Base-by-base conservation (phyloP, 1,284 basidiomycete species). In the Cutaneotrichosporon mucoides region DNA sequence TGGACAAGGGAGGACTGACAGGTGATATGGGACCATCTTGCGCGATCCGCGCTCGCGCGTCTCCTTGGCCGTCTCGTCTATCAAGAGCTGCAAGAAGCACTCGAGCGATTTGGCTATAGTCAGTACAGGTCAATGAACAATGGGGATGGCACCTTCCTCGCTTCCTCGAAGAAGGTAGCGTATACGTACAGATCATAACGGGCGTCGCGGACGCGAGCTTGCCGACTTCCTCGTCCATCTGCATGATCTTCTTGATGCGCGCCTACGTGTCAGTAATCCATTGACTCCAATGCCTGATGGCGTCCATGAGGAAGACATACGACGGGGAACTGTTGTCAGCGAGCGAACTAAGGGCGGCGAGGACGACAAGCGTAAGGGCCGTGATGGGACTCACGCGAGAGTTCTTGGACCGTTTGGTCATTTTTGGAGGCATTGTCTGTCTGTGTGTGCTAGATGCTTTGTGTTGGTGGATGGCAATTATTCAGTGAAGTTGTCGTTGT, bases 161-260 rank as follows among this genome's bases (percentile, higher is more conserved):
- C n/a, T n/a, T n/a, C n/a, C n/a, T n/a, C n/a, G n/a, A n/a, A n/a
- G n/a, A n/a, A n/a, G n/a, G n/a, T n/a, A n/a, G n/a, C n/a, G n/a
- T n/a, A 10, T 16, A 55, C 92, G 77, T 73, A 98, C 96, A 99
- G 69, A 99, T 96, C 64, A 97, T 90, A 59, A 99, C 86, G 0
- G 96, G 96, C 5, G 95, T 97, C 12, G 92, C 94, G 73, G 93
- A 91, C 1, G 96, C 94, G 15, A 99, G 92, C 79, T 99, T 99
- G 58, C 96, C 95, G 13, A 99, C 95, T 75, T 99, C 95, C 75
- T 99, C 96, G 75, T 99, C 95, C 76, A 95, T 93, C 81, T 99
- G 95, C 92, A 99, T 99, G 63, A 99, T 97, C 82, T 94, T 92
- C 84, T 98, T 99, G 81, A 98, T 99, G 57, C 95, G 86, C 6